A percentile compares a stretch with the other conserved stretches of the same genome.
Conservation (phyloP, 306 rosid genomes). For the Medicago lupulina region DNA sequence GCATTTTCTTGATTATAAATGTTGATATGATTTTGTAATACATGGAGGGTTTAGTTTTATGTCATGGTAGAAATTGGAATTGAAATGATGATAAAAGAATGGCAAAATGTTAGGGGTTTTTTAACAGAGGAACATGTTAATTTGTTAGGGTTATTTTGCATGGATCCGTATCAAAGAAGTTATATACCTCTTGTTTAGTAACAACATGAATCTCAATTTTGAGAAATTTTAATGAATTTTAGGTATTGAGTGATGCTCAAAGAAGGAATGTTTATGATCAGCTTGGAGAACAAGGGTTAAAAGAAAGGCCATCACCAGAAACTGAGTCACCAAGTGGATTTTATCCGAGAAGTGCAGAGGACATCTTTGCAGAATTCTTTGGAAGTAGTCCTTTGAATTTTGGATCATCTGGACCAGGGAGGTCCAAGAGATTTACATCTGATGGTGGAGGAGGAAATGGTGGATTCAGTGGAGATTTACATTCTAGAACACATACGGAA, state of each 20-base stretch:
- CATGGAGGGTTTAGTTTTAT: not conserved
- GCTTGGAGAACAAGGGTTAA: slow-evolving; percentile 89
- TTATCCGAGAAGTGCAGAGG: slow-evolving; percentile 92
- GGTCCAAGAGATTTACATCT: slow-evolving; percentile 70
- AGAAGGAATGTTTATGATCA: slow-evolving; percentile 80
- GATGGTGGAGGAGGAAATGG: slow-evolving; percentile 67
- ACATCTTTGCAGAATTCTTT: slow-evolving; percentile 94
- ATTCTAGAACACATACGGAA: slow-evolving; percentile 62
- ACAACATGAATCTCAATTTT: not conserved
- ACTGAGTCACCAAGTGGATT: slow-evolving; percentile 69
- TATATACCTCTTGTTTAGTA: not conserved
- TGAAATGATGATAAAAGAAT: not conserved
- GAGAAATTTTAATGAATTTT: slow-evolving; percentile 41
- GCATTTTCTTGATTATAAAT: not conserved
- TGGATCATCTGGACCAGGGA: slow-evolving; percentile 79
- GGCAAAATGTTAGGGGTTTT: not conserved
- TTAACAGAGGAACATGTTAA: not conserved
- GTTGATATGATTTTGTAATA: not conserved
- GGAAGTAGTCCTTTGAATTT: slow-evolving; percentile 92
- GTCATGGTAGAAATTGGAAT: not conserved
- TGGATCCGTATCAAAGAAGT: slow-evolving; percentile 17
- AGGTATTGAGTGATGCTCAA: slow-evolving; percentile 92
- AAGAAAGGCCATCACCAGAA: slow-evolving; percentile 80
- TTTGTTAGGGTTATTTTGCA: not conserved
- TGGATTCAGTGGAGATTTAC: slow-evolving; percentile 61